Percentiles rank a stretch among this genome's conserved stretches.
phyloP scores from a whole-genome alignment of 1,139 yeast species.

The Williopsis jadinii region DNA sequence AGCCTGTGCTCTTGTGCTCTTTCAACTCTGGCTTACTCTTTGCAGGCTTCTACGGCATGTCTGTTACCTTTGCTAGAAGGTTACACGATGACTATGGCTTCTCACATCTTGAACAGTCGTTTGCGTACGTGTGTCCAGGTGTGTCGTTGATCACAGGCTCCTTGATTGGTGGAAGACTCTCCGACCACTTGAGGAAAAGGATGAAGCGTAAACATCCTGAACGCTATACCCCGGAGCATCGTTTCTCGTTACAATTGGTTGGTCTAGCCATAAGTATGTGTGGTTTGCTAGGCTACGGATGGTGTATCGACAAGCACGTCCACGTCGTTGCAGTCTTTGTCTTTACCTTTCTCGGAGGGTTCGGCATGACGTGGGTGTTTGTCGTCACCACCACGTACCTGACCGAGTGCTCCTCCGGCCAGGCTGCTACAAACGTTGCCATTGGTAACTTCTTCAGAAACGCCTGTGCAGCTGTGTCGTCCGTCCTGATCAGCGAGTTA shows the following conservation, averaged over 20 bases:
- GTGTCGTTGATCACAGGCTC: slow-evolving; percentile 44
- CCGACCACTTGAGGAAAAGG: slow-evolving; percentile 33
- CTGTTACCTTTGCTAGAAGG: slow-evolving; percentile 41
- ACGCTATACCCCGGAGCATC: slow-evolving; percentile 36
- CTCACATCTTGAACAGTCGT: slow-evolving; percentile 32
- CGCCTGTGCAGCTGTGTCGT: slow-evolving; percentile 48
- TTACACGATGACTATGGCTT: slow-evolving; percentile 34
- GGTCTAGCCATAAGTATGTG: slow-evolving; percentile 40
- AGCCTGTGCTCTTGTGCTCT: slow-evolving; percentile 43
- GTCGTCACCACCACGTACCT: slow-evolving; percentile 51
- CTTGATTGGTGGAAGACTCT: slow-evolving; percentile 41
- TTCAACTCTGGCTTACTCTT: slow-evolving; percentile 45
- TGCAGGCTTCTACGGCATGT: slow-evolving; percentile 49
- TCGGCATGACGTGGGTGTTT: slow-evolving; percentile 55
- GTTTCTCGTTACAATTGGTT: slow-evolving; percentile 38
- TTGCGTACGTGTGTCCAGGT: slow-evolving; percentile 51
- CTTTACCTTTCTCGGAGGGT: slow-evolving; percentile 40
- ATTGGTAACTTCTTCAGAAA: slow-evolving; percentile 50
- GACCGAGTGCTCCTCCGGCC: slow-evolving; percentile 44
- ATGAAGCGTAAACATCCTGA: slow-evolving; percentile 10
- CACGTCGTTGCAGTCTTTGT: slow-evolving; percentile 38
- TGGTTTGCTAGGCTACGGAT: slow-evolving; percentile 49
- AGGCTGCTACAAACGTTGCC: slow-evolving; percentile 52
- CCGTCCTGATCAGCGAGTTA: slow-evolving; percentile 38
- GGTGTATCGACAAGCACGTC: slow-evolving; percentile 41